These are phyloP conservation scores for Cladophialophora exuberans DNA, from an alignment of 2,329 filamentous ascomycete species.

Conservation along the genomic window DNA sequence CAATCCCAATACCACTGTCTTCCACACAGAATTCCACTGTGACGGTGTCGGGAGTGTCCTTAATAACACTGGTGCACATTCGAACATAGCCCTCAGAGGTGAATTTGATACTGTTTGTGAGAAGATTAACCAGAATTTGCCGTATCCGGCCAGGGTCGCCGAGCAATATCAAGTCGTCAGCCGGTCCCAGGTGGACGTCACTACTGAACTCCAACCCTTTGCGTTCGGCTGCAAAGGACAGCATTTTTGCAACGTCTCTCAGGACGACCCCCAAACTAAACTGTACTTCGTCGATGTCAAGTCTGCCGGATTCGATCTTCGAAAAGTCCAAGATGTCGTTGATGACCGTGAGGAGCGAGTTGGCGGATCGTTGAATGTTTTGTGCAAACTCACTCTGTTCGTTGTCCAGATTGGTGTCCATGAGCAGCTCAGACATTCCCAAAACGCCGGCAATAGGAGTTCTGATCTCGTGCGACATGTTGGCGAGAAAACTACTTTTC, in stretches of 20 bases:
- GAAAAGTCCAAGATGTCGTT: conserved; percentile 84
- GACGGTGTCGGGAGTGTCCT: conserved; percentile 66
- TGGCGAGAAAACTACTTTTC: conserved; percentile 78
- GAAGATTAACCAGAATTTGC: conserved; percentile 77
- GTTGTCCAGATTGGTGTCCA: conserved; percentile 68
- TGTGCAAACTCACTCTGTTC: conserved; percentile 76
- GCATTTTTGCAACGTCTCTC: conserved; percentile 76
- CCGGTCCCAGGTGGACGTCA: conserved; percentile 65
- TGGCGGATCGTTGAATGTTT: conserved; percentile 77
- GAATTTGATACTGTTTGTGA: conserved; percentile 79
- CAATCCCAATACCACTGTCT: conserved; percentile 81
- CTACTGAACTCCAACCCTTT: conserved; percentile 72
- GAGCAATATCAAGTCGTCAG: conserved; percentile 69
- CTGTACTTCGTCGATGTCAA: conserved; percentile 80
- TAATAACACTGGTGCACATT: conserved; percentile 66
- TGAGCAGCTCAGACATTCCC: conserved; percentile 75
- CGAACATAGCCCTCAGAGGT: conserved; percentile 70
- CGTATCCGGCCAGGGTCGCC: conserved; percentile 75
- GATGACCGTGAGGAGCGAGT: conserved; percentile 76
- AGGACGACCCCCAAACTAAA: conserved; percentile 75
- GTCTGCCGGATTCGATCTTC: conserved; percentile 75
- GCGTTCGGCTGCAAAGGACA: conserved; percentile 74
- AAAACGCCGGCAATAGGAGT: conserved; percentile 81
- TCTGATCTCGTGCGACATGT: conserved; percentile 80
- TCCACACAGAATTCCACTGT: conserved; percentile 73